Conservation (phyloP, 768 basidiomycete species). For the Leucosporidium yakuticum region DNA sequence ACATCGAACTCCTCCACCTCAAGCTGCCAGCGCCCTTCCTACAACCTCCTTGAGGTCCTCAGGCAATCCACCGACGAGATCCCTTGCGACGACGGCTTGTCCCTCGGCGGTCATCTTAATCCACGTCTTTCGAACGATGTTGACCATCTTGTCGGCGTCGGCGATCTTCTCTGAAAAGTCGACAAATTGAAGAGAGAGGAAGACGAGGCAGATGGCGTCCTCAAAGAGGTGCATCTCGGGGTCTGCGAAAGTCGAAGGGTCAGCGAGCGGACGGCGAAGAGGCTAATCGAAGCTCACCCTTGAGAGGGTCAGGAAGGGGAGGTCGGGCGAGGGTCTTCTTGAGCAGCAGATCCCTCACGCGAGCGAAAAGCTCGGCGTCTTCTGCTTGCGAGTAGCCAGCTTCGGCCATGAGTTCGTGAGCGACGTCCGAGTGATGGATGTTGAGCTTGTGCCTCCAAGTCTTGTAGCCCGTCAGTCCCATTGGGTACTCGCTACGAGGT, state of each 20-base stretch:
- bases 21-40: constrained; percentile 1
- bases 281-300: neutral
- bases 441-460: constrained; percentile 17
- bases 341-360: constrained; percentile 14
- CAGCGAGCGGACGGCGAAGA: neutral
- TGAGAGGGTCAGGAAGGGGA: constrained; percentile 6
- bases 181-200: constrained; percentile 17
- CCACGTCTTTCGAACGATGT: constrained; percentile 18
- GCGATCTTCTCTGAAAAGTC: constrained; percentile 8
- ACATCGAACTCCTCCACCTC: neutral
- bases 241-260: neutral
- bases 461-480: constrained; percentile 20
- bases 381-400: constrained; percentile 1
- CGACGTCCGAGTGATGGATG: constrained; percentile 13
- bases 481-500: constrained; percentile 4
- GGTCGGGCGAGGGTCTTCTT: constrained; percentile 13
- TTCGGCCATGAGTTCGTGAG: neutral
- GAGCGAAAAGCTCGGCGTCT: constrained; percentile 3
- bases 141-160: constrained; percentile 10
- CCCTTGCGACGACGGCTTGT: neutral
- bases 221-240: constrained; percentile 28
- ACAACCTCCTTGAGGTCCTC: constrained; percentile 14
- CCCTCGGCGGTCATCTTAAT: constrained; percentile 13
- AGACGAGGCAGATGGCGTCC: constrained; percentile 22
- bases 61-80: constrained; percentile 11